These are phyloP conservation scores for Ustilago tritici DNA, from an alignment of 1,284 basidiomycete genomes.

Conservation along the genomic window DNA sequence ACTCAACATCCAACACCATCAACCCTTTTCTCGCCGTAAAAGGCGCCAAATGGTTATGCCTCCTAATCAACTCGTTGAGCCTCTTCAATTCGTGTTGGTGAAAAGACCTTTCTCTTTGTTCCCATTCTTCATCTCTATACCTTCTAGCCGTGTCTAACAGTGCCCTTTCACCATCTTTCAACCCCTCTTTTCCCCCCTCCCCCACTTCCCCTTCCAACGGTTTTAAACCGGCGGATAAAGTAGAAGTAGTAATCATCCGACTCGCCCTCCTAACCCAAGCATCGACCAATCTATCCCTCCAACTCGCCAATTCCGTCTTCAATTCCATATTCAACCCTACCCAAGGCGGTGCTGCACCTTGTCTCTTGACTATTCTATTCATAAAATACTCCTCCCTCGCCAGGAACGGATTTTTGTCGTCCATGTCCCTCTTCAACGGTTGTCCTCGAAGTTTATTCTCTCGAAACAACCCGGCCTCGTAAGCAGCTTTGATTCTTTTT, in stretches of 20 bases:
- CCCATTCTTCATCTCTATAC: slow-evolving; percentile 81
- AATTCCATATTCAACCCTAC: slow-evolving; percentile 83
- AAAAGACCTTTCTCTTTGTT: slow-evolving; percentile 74
- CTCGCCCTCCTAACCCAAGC: slow-evolving; percentile 78
- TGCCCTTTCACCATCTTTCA: slow-evolving; percentile 10
- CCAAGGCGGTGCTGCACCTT: slow-evolving; percentile 90
- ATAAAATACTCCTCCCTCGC: slow-evolving; percentile 73
- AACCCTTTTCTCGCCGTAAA: slow-evolving; percentile 55
- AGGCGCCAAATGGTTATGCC: slow-evolving; percentile 61
- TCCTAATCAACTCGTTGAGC: slow-evolving; percentile 57
- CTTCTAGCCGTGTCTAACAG: slow-evolving; percentile 68
- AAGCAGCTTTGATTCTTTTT: slow-evolving; percentile 74
- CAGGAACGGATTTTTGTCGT: slow-evolving; percentile 80
- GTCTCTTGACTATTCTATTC: slow-evolving; percentile 87
- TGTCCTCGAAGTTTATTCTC: slow-evolving; percentile 81
- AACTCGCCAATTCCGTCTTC: slow-evolving; percentile 75
- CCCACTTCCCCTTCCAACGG: slow-evolving; percentile 60
- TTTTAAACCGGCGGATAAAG: slow-evolving; percentile 71
- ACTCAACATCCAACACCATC: slow-evolving; percentile 39
- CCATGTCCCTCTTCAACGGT: slow-evolving; percentile 75
- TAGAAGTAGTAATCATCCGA: slow-evolving; percentile 72
- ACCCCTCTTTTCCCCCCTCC: neutral
- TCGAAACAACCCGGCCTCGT: slow-evolving; percentile 78
- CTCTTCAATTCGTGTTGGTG: slow-evolving; percentile 49
- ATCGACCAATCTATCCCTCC: slow-evolving; percentile 76